Evolutionary conservation across 1,284 basidiomycete species (phyloP), one percentile per base, ranked within the genome.

Genomic region (Cryptococcus maquisensis): DNA sequence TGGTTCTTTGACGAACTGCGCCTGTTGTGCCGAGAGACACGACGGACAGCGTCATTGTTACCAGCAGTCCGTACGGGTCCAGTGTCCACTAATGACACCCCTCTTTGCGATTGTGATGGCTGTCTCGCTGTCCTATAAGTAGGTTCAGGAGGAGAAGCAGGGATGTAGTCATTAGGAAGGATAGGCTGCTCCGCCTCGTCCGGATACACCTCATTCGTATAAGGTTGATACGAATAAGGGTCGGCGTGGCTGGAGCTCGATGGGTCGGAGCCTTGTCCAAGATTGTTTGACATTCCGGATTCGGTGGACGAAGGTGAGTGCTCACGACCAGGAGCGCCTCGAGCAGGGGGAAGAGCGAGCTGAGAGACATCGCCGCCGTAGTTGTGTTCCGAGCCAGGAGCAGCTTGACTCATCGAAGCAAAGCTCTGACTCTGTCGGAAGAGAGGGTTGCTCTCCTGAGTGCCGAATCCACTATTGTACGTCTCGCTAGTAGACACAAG

Each of bases 41-140:
- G 55, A 56, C 72, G 60, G n/a, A 74, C 72, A 13, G 72, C 68
- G 52, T 73, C 67, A 40, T 66, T 81, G 45, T 86, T 84, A 39
- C 84, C 86, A 6, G 86, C 85, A 8, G 84, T 83, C 28, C 82
- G 82, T 2, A 91, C 87, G 46, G 87, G 88, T 15, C 90, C 90
- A 61, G 82, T 79, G 65, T 93, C 90, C 47, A 82, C 82, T 55
- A 93, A 73, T 49, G 84, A 85, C 35, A 93, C 80, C 32, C 90
- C 89, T 18, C 86, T 80, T 12, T 68, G 66, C n/a, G 69, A 68
- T 8, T 64, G 51, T 32, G 28, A 32, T 4, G 28, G 28, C 51
- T 56, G 56, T 24, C 61, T 49, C 46, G 63, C 28, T 32, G 28
- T 32, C 28, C 28, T 32, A 32, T 32, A 32, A 32, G 2, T 10